Conservation (phyloP, 1,284 basidiomycete species). For the Ustilago tritici region DNA sequence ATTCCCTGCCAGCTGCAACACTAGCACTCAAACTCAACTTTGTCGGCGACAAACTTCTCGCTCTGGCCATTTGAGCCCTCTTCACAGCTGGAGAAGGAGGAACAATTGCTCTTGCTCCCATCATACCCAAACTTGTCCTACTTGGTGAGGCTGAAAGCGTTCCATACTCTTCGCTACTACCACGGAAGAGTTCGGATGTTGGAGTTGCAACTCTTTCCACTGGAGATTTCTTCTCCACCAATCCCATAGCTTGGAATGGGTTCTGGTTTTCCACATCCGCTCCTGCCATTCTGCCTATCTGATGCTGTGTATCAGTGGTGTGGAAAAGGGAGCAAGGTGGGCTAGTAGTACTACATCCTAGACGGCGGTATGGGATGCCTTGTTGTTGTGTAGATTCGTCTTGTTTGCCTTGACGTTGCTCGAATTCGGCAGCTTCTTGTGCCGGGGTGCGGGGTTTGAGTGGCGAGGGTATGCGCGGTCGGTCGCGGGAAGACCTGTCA, state of each 20-base stretch:
- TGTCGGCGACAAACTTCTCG: constrained; percentile 26
- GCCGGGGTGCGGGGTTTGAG: constrained; percentile 35
- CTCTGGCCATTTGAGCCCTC: constrained; percentile 42
- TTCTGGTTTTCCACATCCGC: constrained; percentile 31
- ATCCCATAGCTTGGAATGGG: constrained; percentile 12
- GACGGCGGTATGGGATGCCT: constrained; percentile 22
- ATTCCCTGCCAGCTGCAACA: not conserved
- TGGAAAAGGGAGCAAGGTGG: constrained; percentile 20
- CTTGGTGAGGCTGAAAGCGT: not conserved
- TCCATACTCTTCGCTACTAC: not conserved
- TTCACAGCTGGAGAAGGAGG: constrained; percentile 49
- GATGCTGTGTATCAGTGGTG: not conserved
- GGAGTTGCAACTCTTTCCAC: not conserved
- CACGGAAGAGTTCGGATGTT: not conserved
- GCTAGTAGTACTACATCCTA: constrained; percentile 20
- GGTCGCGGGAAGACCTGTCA: constrained; percentile 44
- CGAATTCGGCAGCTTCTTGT: constrained; percentile 22
- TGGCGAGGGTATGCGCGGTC: constrained; percentile 44
- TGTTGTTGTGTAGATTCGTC: constrained; percentile 21
- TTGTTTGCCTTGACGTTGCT: constrained; percentile 1
- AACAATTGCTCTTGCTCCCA: constrained; percentile 14
- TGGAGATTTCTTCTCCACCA: not conserved
- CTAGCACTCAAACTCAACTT: constrained; percentile 14
- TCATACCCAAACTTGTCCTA: not conserved
- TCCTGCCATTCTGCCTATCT: not conserved